These are phyloP conservation scores for Penicillium freii DNA, from an alignment of 2,329 filamentous ascomycete genomes.

Conservation along the genomic window DNA sequence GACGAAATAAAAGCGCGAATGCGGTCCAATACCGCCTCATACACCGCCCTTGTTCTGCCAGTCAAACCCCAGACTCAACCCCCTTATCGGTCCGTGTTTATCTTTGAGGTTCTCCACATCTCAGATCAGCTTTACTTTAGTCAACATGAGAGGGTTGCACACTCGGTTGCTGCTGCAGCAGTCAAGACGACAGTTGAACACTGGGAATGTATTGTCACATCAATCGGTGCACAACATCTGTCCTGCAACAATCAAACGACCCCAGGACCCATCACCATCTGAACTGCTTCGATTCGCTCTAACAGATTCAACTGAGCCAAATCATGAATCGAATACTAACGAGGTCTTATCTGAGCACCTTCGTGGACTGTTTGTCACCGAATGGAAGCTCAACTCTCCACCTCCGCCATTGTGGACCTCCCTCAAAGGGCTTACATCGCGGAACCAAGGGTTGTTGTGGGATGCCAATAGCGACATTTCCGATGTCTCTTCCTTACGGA, in stretches of 20 bases:
- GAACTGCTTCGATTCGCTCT: slow-evolving; percentile 36
- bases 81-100: slow-evolving; percentile 17
- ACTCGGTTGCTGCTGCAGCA: slow-evolving; percentile 1
- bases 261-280: slow-evolving; percentile 23
- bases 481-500: slow-evolving; percentile 19
- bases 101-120: slow-evolving; percentile 22
- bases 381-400: slow-evolving; percentile 23
- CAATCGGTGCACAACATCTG: neutral
- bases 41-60: slow-evolving; percentile 19
- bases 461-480: neutral
- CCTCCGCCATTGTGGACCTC: slow-evolving; percentile 24
- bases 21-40: slow-evolving; percentile 13
- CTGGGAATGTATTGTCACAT: neutral
- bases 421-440: slow-evolving; percentile 14
- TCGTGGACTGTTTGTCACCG: slow-evolving; percentile 19
- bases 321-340: slow-evolving; percentile 1
- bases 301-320: slow-evolving; percentile 21
- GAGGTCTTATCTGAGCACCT: slow-evolving; percentile 16
- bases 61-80: slow-evolving; percentile 17
- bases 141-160: slow-evolving; percentile 11
- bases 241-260: neutral
- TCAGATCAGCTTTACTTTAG: slow-evolving; percentile 4
- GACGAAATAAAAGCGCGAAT: slow-evolving; percentile 15
- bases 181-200: neutral
- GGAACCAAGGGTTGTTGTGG: slow-evolving; percentile 1